Percentiles rank a stretch among this genome's conserved stretches.
These are phyloP conservation scores for Limnomonas spitsbergensis DNA, from an alignment of 139 green algal genomes.

Conservation along the genomic window DNA sequence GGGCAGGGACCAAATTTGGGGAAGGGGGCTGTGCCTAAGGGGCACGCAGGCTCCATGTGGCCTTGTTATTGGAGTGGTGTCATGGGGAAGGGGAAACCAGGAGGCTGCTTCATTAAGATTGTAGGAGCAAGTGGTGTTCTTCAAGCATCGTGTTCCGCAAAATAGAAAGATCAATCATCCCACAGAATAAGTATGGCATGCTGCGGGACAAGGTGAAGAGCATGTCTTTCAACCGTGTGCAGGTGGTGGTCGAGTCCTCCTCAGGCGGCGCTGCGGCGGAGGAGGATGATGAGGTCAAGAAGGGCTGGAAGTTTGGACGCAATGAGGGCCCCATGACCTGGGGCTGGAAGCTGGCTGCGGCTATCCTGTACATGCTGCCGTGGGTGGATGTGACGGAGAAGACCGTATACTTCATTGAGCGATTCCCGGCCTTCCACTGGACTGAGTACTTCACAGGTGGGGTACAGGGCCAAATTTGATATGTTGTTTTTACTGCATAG, in stretches of 20 bases:
- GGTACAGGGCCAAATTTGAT: neutral
- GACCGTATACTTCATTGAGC: slow-evolving; percentile 64
- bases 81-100: too few species aligned
- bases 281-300: slow-evolving; percentile 49
- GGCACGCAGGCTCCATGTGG: too few species aligned
- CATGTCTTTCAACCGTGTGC: too few species aligned
- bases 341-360: slow-evolving; percentile 58
- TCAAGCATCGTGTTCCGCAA: too few species aligned
- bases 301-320: slow-evolving; percentile 62
- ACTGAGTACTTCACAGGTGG: slow-evolving; percentile 61
- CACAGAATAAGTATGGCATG: too few species aligned
- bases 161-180: too few species aligned
- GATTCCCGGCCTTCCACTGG: slow-evolving; percentile 58
- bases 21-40: too few species aligned
- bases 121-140: too few species aligned
- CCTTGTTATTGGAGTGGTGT: too few species aligned
- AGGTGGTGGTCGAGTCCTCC: slow-evolving; percentile 16
- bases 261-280: slow-evolving; percentile 32
- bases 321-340: slow-evolving; percentile 60
- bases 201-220: too few species aligned
- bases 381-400: slow-evolving; percentile 66
- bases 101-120: too few species aligned
- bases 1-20: too few species aligned
- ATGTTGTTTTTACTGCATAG: neutral
- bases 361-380: slow-evolving; percentile 61